Evolutionary conservation across 1,139 yeast genomes (phyloP), one percentile per base, ranked within the genome.

Genomic region (Blastobotrys raffinosifermentans): DNA sequence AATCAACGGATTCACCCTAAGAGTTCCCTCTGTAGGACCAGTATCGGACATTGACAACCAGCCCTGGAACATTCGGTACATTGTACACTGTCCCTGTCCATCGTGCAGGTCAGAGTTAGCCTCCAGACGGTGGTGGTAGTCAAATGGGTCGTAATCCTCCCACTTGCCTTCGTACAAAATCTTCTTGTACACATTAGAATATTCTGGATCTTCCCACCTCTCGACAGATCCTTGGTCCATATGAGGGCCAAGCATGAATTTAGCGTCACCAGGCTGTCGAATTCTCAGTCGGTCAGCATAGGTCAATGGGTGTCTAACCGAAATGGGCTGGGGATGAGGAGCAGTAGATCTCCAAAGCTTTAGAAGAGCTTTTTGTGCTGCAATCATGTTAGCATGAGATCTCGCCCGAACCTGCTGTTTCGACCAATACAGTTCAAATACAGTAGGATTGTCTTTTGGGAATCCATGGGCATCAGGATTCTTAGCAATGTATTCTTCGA

Each of bases 251-350:
- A 69, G 59, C 4, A 68, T 45, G 18, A 58, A 55, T 38, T 42
- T 35, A 47, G 50, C 44, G 13, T 58, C 58, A 2, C 75, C 75
- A 2, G 75, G 70, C 8, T 58, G 57, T 35, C 75, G 54, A 35
- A 71, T 65, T 44, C 75, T 55, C 34, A 82, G 54, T 0, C 83
- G 70, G 20, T 74, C 68, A 0, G 86, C 86, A 53, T 72, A 80
- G 2, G 70, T 55, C 2, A 75, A 40, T 13, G 64, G 48, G 21
- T 37, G 36, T 26, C 67, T 45, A 18, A 70, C 43, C 10, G 58
- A 50, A 0, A 41, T 66, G 50, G 41, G 40, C 33, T 41, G 41
- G 5, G 44, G 38, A 10, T 35, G 32, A 10, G 38, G 16, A 11
- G 40, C 32, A 4, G 39, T 38, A 11, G 48, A 38, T 17, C 35